A percentile compares a stretch with the other conserved stretches of the same genome.
Evolutionary conservation across 2,329 filamentous ascomycete species (phyloP).

Genomic region (Xylaria multiplex): DNA sequence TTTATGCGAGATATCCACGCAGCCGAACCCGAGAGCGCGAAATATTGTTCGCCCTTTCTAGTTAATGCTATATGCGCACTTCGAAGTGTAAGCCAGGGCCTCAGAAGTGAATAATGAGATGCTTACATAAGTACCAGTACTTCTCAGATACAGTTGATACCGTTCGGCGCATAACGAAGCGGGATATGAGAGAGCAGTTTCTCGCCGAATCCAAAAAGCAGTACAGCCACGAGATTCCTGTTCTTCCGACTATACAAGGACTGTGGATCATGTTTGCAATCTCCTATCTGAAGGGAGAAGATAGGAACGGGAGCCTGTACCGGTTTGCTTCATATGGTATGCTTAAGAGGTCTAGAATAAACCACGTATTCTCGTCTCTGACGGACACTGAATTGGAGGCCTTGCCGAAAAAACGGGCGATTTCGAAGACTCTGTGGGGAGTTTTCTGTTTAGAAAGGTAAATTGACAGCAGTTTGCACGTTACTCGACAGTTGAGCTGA

Average conservation of each 20-base stretch:
- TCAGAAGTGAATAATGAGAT: neutral
- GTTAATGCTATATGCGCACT: constrained; percentile 33
- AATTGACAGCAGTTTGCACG: neutral
- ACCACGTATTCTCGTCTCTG: constrained; percentile 14
- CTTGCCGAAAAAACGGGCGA: constrained; percentile 12
- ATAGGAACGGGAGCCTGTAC: constrained; percentile 27
- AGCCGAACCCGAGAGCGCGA: constrained; percentile 19
- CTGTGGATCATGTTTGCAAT: constrained; percentile 34
- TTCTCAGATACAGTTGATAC: constrained; percentile 27
- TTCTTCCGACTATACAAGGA: constrained; percentile 29
- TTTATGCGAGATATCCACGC: constrained; percentile 26
- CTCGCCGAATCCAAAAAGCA: constrained; percentile 17
- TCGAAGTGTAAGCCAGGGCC: constrained; percentile 23
- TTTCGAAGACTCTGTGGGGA: constrained; percentile 30
- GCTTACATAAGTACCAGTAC: constrained; percentile 15
- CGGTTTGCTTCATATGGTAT: constrained; percentile 31
- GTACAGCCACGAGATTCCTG: constrained; percentile 13
- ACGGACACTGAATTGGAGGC: neutral
- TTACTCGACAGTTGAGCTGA: constrained; percentile 9
- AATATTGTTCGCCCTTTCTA: constrained; percentile 32
- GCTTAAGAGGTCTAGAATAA: constrained; percentile 23
- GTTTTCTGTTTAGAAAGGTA: constrained; percentile 36
- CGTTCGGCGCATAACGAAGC: constrained; percentile 1
- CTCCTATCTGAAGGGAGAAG: constrained; percentile 25
- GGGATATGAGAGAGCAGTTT: constrained; percentile 25